Conservation (phyloP, 108 stramenopile genomes). For the Skeletonema tropicum region DNA sequence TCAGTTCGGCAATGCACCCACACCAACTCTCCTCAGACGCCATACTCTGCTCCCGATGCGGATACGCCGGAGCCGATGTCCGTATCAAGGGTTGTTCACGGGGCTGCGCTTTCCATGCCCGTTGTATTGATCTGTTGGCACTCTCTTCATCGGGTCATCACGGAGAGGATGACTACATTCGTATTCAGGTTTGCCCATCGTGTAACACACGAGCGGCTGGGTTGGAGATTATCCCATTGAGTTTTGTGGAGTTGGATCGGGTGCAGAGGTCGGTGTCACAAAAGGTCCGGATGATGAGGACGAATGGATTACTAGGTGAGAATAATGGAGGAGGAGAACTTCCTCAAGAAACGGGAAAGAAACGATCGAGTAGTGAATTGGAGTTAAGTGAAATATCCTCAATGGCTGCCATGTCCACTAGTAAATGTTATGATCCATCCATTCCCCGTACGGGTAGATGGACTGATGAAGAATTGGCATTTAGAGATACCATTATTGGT, state of each 20-base stretch:
- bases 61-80: slow-evolving; percentile 29
- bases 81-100: slow-evolving; percentile 11
- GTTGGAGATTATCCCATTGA: slow-evolving; percentile 15
- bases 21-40: slow-evolving; percentile 1
- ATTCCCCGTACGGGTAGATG: slow-evolving; percentile 79
- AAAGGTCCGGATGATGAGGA: neutral
- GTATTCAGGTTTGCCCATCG: neutral
- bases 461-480: slow-evolving; percentile 80
- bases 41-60: slow-evolving; percentile 33
- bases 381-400: neutral
- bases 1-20: neutral
- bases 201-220: neutral
- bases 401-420: neutral
- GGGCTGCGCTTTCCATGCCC: slow-evolving; percentile 39
- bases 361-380: slow-evolving; percentile 5
- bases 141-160: neutral
- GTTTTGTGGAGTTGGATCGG: slow-evolving; percentile 15
- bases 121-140: slow-evolving; percentile 35
- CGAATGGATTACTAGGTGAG: neutral
- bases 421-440: slow-evolving; percentile 40
- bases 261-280: neutral
- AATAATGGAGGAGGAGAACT: neutral
- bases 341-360: neutral
- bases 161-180: neutral
- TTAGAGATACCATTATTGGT: slow-evolving; percentile 75